Evolutionary conservation across 495 filamentous ascomycete genomes (phyloP).

Genomic region (Hypoxylon intermedium): DNA sequence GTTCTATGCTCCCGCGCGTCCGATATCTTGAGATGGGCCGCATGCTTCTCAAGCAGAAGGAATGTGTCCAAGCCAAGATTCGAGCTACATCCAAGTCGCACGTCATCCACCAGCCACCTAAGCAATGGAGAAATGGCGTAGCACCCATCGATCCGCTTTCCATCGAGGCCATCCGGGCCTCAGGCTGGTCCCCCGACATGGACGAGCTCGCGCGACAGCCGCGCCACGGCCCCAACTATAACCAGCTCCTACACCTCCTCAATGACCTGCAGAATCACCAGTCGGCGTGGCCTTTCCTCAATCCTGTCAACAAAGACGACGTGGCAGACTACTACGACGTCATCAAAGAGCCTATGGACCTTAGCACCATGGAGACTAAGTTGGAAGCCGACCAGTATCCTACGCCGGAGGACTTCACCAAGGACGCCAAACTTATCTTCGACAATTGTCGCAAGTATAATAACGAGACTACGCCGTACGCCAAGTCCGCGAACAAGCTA

Average conservation of each 20-base stretch:
- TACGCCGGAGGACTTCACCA: constrained; percentile 90
- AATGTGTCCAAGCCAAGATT: constrained; percentile 91
- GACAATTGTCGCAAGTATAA: constrained; percentile 96
- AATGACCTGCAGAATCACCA: constrained; percentile 95
- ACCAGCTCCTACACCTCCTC: constrained; percentile 87
- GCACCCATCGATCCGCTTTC: constrained; percentile 78
- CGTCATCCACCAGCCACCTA: constrained; percentile 82
- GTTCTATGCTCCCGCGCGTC: constrained; percentile 92
- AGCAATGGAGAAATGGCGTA: constrained; percentile 78
- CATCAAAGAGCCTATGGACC: constrained; percentile 97
- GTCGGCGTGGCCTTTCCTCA: constrained; percentile 90
- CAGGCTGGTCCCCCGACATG: constrained; percentile 97
- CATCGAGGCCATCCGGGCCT: constrained; percentile 83
- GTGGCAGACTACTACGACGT: constrained; percentile 98
- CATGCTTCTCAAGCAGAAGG: constrained; percentile 97
- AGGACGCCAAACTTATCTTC: constrained; percentile 89
- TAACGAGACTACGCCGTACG: constrained; percentile 92
- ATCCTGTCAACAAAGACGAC: constrained; percentile 93
- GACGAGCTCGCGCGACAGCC: constrained; percentile 94
- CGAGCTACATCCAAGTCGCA: constrained; percentile 88
- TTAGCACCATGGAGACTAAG: constrained; percentile 94
- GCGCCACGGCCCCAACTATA: constrained; percentile 97
- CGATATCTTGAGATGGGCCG: constrained; percentile 93
- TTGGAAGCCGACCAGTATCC: constrained; percentile 92
- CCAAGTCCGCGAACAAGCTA: constrained; percentile 92